Base-by-base conservation (phyloP, 2,329 filamentous ascomycete genomes). In the Emmonsiellopsis sp. region DNA sequence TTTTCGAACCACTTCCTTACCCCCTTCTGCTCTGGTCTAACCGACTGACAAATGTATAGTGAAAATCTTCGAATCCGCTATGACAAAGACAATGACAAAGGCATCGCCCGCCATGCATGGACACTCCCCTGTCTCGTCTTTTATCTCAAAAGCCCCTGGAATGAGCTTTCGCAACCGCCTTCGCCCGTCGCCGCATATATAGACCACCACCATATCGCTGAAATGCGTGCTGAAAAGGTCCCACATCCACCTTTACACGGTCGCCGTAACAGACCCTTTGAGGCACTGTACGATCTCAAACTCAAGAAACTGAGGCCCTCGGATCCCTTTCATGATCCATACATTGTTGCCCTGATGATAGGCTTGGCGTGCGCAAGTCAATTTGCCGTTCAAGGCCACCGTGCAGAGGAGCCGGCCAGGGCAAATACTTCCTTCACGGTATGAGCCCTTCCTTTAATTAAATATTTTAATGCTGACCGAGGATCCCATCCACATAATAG, bases 291-390 rank as follows among this genome's bases (percentile, higher is more conserved):
- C 13, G 15, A 34, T 5, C 45, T 45, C 31, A 54, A 50, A 15
- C 9, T 30, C 11, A 54, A 54, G 32, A 46, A 40, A 30, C 0
- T 54, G 30, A 44, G 20, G 5, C 47, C 52, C 6, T 11, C 46
- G 3, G 40, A 45, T 4, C 46, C 46, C 30, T 15, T 50, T 5
- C 52, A 45, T 26, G 52, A 54, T 30, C 52, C 52, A 38, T 54
- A 50, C 41, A 54, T 54, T 9, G 38, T 50, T n/a, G 52, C 45
- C 26, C 30, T 54, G 4, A 38, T 54, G 35, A 54, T 54, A 20
- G 41, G 35, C 26, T 13, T 54, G 9, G 52, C 52, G 11, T 11
- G 35, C 5, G 11, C 26, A 13, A 45, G 50, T 30, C 40, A 40
- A 30, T 26, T 1, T 46, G 11, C 16, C 48, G 16, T 53, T 16